These are phyloP conservation scores for Phytophthora ramorum DNA, from an alignment of 352 stramenopile genomes.

Conservation along the genomic window DNA sequence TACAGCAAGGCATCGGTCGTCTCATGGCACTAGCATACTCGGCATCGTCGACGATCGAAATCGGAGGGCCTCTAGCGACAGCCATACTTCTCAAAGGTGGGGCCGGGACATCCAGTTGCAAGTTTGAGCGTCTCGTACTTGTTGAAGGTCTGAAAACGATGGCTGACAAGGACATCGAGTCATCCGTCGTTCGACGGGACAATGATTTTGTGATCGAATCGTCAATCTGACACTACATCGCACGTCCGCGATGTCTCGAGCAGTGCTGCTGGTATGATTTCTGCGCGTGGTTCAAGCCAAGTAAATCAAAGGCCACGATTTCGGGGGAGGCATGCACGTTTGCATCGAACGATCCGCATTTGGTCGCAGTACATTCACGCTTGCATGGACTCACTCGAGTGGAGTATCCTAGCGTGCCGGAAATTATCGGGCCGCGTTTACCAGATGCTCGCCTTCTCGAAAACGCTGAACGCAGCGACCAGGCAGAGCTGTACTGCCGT, in stretches of 20 bases:
- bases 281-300: slow-evolving; percentile 1
- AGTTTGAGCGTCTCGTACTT: background rate
- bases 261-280: background rate
- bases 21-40: background rate
- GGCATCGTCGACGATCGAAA: background rate
- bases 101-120: background rate
- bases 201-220: background rate
- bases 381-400: background rate
- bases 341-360: background rate
- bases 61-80: background rate
- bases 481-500: background rate
- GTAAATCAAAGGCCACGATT: background rate
- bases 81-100: background rate
- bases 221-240: background rate
- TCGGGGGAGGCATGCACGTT: background rate
- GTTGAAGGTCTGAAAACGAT: background rate
- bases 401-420: background rate
- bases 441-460: background rate
- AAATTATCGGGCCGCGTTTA: background rate
- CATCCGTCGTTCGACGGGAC: background rate
- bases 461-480: background rate
- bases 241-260: background rate
- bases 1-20: background rate
- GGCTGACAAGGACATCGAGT: background rate
- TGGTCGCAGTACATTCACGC: background rate